A percentile compares a stretch with the other conserved stretches of the same genome.
Conservation (phyloP, 768 basidiomycete species). For the Pulveroboletus ravenelii region DNA sequence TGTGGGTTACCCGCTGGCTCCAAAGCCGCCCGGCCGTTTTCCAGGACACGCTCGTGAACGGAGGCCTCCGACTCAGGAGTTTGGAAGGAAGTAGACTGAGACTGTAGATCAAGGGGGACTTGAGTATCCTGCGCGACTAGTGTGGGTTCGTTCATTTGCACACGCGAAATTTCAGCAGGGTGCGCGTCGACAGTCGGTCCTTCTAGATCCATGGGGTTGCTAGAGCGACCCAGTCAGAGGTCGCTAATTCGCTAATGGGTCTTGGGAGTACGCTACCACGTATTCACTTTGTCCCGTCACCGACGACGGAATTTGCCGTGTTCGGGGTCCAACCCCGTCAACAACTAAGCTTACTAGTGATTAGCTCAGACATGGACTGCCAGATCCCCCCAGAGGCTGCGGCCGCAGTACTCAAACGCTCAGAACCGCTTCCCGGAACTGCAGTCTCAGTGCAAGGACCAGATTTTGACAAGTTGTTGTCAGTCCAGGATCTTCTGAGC, state of each 20-base stretch:
- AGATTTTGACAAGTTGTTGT: conserved; percentile 67
- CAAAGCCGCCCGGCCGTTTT: neutral
- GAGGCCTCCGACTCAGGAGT: neutral
- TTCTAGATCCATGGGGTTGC: conserved; percentile 18
- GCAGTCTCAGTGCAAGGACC: conserved; percentile 81
- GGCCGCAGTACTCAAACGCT: conserved; percentile 72
- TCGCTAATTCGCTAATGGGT: neutral
- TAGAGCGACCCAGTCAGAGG: neutral
- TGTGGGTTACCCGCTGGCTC: neutral
- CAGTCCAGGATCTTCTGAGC: conserved; percentile 63
- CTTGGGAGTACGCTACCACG: neutral
- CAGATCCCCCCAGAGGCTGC: conserved; percentile 55
- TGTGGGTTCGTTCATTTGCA: conserved; percentile 6
- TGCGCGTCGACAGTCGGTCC: conserved; percentile 3
- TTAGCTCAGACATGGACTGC: conserved; percentile 8
- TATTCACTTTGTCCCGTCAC: neutral
- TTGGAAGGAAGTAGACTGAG: conserved; percentile 5
- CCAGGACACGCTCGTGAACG: neutral
- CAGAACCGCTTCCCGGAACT: conserved; percentile 61
- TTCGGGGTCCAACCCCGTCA: too few relatives aligned
- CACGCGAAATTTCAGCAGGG: neutral
- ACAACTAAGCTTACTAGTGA: neutral
- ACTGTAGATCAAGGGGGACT: conserved; percentile 1
- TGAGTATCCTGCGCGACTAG: conserved; percentile 8
- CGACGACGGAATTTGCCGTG: conserved; percentile 27